Evolutionary conservation across 805 yeast genomes (phyloP), one percentile per base, ranked within the genome.

Genomic region (Candida namnaoensis): DNA sequence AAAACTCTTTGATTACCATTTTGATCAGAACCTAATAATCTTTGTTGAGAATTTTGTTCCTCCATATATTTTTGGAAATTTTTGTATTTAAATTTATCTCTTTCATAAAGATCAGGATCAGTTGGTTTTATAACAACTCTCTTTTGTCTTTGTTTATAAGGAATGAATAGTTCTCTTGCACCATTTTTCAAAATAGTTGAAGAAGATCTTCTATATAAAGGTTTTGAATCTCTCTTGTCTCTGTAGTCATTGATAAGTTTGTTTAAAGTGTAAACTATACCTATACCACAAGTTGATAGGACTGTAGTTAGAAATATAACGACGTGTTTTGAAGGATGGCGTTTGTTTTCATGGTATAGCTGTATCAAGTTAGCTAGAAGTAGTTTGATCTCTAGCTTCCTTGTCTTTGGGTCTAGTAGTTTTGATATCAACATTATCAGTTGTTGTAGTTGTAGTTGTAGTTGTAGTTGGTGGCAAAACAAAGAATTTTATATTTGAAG

Each of bases 161-260:
- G 54, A 27, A 56, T 53, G 44, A 53, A 56, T 19, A 56, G 38
- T 41, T 56, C 56, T 45, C 60, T 52, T 11, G 57, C 58, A 15
- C 60, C 60, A 39, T 56, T 56, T 38, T 44, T 51, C 38, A 56
- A 38, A n/a, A 56, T 48, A 3, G 56, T 53, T 1, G 60, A 56
- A 1, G 57, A 52, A 0, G 59, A 53, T 35, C 60, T 46, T 44
- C 51, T 49, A 44, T 56, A 54, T 1, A 56, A 41, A 4, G 56
- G 59, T 23, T 45, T 47, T 11, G 60, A 53, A 30, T 56, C 58
- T 5, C 58, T 35, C 41, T 47, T 54, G 36, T 56, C 60, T 37
- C 45, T 45, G 40, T 49, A 53, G 41, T 56, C 60, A 5, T 49
- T 42, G 28, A 56, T 48, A 15, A 53, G 26, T 40, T 56, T 56